Base-by-base conservation (phyloP, 1,284 basidiomycete species). In the Exsudoporus floridanus region DNA sequence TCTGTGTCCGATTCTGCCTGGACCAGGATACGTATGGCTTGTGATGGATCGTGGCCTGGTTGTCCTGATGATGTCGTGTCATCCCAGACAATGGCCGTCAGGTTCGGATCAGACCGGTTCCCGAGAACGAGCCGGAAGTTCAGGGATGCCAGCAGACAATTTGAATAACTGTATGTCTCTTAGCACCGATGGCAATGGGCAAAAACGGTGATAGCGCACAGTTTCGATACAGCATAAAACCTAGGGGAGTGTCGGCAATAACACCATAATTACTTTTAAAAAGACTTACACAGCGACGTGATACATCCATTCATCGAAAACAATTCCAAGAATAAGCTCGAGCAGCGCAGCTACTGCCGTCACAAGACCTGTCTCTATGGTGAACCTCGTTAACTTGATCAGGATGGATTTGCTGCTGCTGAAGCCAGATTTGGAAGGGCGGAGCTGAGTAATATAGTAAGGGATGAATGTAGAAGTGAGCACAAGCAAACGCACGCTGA, bases 331-430 rank as follows among this genome's bases (percentile, higher is more conserved):
- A 7, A 55, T 39, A 2, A 66, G 42, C 25, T 68, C 66, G 1
- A 60, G 23, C 13, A 68, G 42, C 2, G 56, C 60, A 0, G 59
- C 47, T 16, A 46, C 35, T 5, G 57, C 49, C 2, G 64, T 69
- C 21, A 67, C 51, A 7, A 65, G 49, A 5, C 66, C 64, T 0
- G 66, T 67, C 40, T 69, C 63, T 13, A 69, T 45, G 8, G 55
- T 59, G 13, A 67, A 47, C 38, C 52, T 60, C 5, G 63, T 69
- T 13, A 65, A 25, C 27, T 49, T 56, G 40, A 41, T 33, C 9
- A 64, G n/a, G 2, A 12, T 42, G 3, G 44, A 59, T 2, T 30
- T 46, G 10, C 16, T 46, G 14, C 27, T 46, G 2, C 5, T 16
- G 16, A 30, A 46, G 14, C n/a, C 12, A 14, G 49, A 51, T 28